Evolutionary conservation across 2,329 filamentous ascomycete genomes (phyloP).

Genomic region (Pochonia chlamydosporia): DNA sequence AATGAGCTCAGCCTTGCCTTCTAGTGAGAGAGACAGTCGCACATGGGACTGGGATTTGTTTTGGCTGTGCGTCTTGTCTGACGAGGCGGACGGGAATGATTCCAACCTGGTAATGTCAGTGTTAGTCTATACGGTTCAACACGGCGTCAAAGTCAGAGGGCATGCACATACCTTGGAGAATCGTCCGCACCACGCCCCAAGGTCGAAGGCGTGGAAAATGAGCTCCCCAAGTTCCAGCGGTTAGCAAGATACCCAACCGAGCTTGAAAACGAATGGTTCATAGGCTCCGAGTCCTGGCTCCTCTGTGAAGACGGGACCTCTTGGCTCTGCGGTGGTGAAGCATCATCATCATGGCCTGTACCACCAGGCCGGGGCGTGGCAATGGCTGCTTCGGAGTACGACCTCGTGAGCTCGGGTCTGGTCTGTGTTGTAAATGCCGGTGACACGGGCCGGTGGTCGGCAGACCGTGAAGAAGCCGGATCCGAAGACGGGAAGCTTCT

Average conservation of each 20-base stretch:
- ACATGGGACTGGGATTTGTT: slow-evolving; percentile 47
- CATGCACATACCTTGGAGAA: slow-evolving; percentile 37
- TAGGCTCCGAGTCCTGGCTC: slow-evolving; percentile 20
- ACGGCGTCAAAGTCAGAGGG: too few species aligned
- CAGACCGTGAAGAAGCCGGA: slow-evolving; percentile 17
- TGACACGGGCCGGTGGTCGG: slow-evolving; percentile 18
- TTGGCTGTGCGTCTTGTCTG: slow-evolving; percentile 30
- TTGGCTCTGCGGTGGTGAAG: slow-evolving; percentile 15
- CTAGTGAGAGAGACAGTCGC: slow-evolving; percentile 75
- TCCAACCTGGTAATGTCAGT: slow-evolving; percentile 29
- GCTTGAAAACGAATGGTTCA: slow-evolving; percentile 36
- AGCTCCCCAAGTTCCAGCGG: slow-evolving; percentile 48
- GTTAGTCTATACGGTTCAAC: slow-evolving; percentile 9
- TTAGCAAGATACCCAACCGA: slow-evolving; percentile 49
- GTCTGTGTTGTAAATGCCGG: slow-evolving; percentile 10
- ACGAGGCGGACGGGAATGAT: slow-evolving; percentile 36
- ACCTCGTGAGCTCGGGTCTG: slow-evolving; percentile 7
- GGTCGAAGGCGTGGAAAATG: slow-evolving; percentile 44
- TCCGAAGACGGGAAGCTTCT: slow-evolving; percentile 21
- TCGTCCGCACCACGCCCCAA: slow-evolving; percentile 34
- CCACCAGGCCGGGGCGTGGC: slow-evolving; percentile 18
- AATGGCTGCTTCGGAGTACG: slow-evolving; percentile 16
- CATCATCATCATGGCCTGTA: slow-evolving; percentile 4
- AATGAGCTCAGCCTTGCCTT: slow-evolving; percentile 85
- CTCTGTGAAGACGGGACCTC: slow-evolving; percentile 21